A percentile compares a stretch with the other conserved stretches of the same genome.
These are phyloP conservation scores for Epichloe typhina DNA, from an alignment of 2,329 filamentous ascomycete genomes.

Conservation along the genomic window DNA sequence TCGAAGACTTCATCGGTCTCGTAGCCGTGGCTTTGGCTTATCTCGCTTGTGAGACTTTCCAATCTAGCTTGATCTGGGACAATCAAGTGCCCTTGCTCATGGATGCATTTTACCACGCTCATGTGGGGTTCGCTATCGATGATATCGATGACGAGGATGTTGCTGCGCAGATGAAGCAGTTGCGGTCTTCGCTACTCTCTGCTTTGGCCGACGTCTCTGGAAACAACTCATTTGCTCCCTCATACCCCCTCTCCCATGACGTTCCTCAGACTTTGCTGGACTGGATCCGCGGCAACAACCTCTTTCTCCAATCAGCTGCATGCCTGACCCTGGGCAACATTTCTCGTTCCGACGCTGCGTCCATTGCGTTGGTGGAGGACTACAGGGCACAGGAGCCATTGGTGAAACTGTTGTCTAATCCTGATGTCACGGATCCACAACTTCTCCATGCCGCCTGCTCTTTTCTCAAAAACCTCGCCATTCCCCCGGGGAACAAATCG, in stretches of 20 bases:
- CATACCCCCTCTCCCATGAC: constrained; percentile 28
- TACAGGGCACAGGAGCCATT: constrained; percentile 31
- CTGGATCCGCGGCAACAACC: constrained; percentile 32
- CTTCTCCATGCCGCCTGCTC: constrained; percentile 44
- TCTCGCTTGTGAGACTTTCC: constrained; percentile 39
- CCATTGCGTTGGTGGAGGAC: constrained; percentile 33
- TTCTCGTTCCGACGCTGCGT: constrained; percentile 42
- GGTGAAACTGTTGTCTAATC: constrained; percentile 28
- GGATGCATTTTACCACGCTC: constrained; percentile 32
- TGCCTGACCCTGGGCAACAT: constrained; percentile 51
- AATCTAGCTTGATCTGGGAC: constrained; percentile 31
- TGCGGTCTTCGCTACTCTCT: constrained; percentile 37
- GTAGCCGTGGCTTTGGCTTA: constrained; percentile 41
- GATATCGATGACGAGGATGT: constrained; percentile 33
- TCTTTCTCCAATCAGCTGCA: constrained; percentile 39
- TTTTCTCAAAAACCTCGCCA: constrained; percentile 52
- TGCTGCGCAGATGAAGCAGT: constrained; percentile 29
- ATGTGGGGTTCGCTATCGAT: constrained; percentile 26
- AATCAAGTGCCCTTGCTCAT: constrained; percentile 31
- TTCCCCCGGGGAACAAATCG: constrained; percentile 41
- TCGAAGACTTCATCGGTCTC: constrained; percentile 41
- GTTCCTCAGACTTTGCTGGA: constrained; percentile 28
- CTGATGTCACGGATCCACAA: constrained; percentile 30
- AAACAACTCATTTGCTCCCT: constrained; percentile 30
- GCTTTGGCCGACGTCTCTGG: constrained; percentile 40